Base-by-base conservation (phyloP, 495 filamentous ascomycete species). In the Pyrenopolyporus hunteri region DNA sequence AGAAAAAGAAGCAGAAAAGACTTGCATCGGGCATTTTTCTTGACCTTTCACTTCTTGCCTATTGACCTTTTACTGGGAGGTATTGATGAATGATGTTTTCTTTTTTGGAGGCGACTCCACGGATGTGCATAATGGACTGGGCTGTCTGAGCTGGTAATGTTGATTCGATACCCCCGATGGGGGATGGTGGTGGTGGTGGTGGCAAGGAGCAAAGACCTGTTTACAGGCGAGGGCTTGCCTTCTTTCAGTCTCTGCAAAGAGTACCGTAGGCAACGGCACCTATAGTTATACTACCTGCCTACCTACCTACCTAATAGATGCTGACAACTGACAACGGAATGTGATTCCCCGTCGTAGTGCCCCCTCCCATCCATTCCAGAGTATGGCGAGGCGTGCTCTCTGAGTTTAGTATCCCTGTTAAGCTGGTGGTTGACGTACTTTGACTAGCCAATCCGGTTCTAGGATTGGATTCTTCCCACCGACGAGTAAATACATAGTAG, bases 261-360 rank as follows among this genome's bases (percentile, higher is more conserved):
- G 33, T 26, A 17, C 13, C 50, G 48, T 54, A 54, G 4, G 48
- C 13, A 43, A 17, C 37, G 28, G 53, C 48, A 17, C 17, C 14
- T 57, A 53, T 64, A 64, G 32, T 59, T 45, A 55, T 57, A 54
- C 19, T 40, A 48, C 26, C 26, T 29, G 9, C n/a, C n/a, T n/a
- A n/a, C n/a, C n/a, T n/a, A n/a, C n/a, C n/a, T n/a, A n/a, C n/a
- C n/a, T n/a, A 25, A 64, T 54, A 48, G 9, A 26, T 46, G 29
- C 11, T 39, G 32, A 59, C 37, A 52, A 50, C 11, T 39, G 32
- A 59, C 37, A 52, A 50, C 10, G 56, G 62, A 58, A 65, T 65
- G 37, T 28, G 31, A 42, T 42, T 39, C 25, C 22, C 26, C 26
- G 35, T 39, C 17, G 11, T 5, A 7, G 13, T 23, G 37, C n/a